Conservation (phyloP, 2,329 filamentous ascomycete genomes). For the Epichloe typhina region DNA sequence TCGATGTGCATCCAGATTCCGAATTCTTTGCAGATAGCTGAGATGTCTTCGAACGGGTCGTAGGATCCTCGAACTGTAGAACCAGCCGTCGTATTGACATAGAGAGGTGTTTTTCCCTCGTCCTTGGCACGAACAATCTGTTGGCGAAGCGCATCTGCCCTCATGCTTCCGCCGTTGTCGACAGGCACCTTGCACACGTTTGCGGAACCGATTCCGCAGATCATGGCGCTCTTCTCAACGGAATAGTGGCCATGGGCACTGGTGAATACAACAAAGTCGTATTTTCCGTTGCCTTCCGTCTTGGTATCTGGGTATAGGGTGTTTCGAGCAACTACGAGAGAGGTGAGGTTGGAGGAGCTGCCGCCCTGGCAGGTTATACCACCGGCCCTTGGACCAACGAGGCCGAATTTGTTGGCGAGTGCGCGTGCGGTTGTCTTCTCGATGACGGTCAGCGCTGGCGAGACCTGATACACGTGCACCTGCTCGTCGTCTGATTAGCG, state of each 20-base stretch:
- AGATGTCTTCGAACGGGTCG: constrained; percentile 63
- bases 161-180: constrained; percentile 60
- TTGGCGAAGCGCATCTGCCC: constrained; percentile 47
- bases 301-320: constrained; percentile 72
- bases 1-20: constrained; percentile 89
- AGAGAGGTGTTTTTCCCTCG: constrained; percentile 71
- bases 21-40: constrained; percentile 55
- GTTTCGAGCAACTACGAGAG: constrained; percentile 79
- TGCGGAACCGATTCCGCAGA: constrained; percentile 67
- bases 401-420: constrained; percentile 66
- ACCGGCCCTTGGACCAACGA: constrained; percentile 54
- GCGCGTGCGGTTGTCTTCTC: constrained; percentile 69
- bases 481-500: constrained; percentile 15
- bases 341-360: constrained; percentile 71
- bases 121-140: constrained; percentile 47
- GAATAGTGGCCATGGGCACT: constrained; percentile 87
- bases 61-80: constrained; percentile 88
- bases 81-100: constrained; percentile 89
- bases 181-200: constrained; percentile 65
- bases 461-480: constrained; percentile 88
- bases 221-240: constrained; percentile 86
- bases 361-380: constrained; percentile 74
- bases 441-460: constrained; percentile 73
- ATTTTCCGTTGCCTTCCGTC: constrained; percentile 48
- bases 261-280: constrained; percentile 73